These are phyloP conservation scores for Calycina herbarum DNA, from an alignment of 2,329 filamentous ascomycete species.

Conservation along the genomic window DNA sequence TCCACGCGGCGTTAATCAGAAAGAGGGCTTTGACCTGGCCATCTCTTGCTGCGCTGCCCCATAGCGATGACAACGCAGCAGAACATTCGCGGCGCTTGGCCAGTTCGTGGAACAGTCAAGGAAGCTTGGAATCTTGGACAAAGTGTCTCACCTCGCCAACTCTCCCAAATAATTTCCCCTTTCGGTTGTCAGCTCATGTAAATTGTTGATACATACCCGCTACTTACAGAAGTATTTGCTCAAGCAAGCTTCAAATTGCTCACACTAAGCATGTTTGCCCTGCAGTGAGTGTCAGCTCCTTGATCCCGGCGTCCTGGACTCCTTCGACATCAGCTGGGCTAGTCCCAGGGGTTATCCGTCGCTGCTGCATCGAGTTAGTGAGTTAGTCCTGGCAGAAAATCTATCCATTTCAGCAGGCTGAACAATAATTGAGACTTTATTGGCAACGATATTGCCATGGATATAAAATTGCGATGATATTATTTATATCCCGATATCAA, in stretches of 20 bases:
- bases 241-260: neutral
- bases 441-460: neutral
- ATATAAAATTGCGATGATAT: slow-evolving; percentile 1
- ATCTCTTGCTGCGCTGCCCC: slow-evolving; percentile 3
- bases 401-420: neutral
- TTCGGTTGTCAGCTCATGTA: neutral
- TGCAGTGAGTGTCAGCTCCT: slow-evolving; percentile 5
- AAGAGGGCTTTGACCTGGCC: slow-evolving; percentile 3
- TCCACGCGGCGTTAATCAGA: slow-evolving; percentile 5
- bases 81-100: slow-evolving; percentile 7
- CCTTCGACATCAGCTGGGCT: neutral
- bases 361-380: slow-evolving; percentile 5
- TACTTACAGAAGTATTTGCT: neutral
- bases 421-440: neutral
- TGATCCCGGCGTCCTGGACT: slow-evolving; percentile 14
- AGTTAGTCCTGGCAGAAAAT: slow-evolving; percentile 13
- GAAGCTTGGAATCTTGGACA: slow-evolving; percentile 10
- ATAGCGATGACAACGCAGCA: slow-evolving; percentile 4
- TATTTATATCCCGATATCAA: slow-evolving; percentile 1
- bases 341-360: neutral
- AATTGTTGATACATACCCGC: neutral
- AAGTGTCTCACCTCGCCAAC: slow-evolving; percentile 1
- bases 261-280: neutral
- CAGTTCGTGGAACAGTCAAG: slow-evolving; percentile 13
- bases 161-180: neutral